Base-by-base conservation (phyloP, 345 rosid species). In the Noccaea bulbosa region DNA sequence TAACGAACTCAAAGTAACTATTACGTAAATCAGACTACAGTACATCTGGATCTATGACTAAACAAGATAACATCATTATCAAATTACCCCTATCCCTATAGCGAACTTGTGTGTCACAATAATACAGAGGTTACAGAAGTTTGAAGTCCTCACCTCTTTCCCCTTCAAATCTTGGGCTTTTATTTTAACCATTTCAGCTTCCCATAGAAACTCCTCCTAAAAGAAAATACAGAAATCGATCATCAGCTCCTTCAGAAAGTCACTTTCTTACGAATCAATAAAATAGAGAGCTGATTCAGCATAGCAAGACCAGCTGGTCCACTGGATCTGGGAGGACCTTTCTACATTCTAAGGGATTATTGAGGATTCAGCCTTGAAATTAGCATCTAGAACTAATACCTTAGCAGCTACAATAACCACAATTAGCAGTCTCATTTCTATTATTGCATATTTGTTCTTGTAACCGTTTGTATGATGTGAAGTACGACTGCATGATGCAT, bases 81-180 rank as follows among this genome's bases (percentile, higher is more conserved):
- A 60, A 43, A 65, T 35, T 45, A 60, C 47, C 9, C 3, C 15
- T 50, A 14, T n/a, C n/a, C 62, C 68, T 57, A 34, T 11, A 40
- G 62, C 34, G 49, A 59, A 17, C 53, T 10, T 48, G 48, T 52
- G 43, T 60, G 55, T 53, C 50, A 55, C 50, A 75, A 47, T 32
- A 62, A 54, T 32, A 69, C 39, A 62, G 69, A 52, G 5, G 58
- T 39, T 67, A 51, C 68, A 53, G 40, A 71, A 71, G 59, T 65
- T 38, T 44, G 64, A 72, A 79, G 51, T 47, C 2, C 79, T 74
- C 81, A 94, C 99, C 99, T 92, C 99, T 87, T 95, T 95, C 58
- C 89, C 92, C 85, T 95, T 95, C 79, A 95, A 87, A 70, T 95
- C 99, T 72, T 87, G 96, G 73, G 99, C 97, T 78, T 90, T 95